A percentile compares a stretch with the other conserved stretches of the same genome.
phyloP scores from a whole-genome alignment of 2,329 filamentous ascomycete genomes.

The Fusarium graminum region DNA sequence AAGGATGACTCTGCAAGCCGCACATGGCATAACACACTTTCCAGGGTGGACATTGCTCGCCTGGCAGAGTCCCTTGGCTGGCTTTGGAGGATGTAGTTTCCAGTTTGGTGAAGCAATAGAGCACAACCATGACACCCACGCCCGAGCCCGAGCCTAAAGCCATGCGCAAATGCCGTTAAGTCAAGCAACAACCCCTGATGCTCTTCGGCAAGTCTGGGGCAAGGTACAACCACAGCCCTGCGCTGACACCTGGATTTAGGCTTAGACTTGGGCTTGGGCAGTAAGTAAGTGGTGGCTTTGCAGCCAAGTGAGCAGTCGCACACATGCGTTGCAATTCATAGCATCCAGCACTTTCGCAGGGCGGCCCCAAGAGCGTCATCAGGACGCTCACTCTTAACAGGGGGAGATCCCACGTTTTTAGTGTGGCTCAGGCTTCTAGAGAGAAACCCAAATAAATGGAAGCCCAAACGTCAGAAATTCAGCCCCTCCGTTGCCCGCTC shows the following conservation, averaged over 20 bases:
- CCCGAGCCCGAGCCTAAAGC: constrained; percentile 5
- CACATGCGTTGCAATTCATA: constrained; percentile 29
- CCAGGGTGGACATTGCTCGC: constrained; percentile 23
- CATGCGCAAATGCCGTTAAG: constrained; percentile 40
- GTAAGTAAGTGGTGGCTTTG: constrained; percentile 38
- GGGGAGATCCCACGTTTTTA: constrained; percentile 27
- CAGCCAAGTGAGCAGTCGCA: constrained; percentile 43
- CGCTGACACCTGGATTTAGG: constrained; percentile 40
- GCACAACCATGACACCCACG: constrained; percentile 30
- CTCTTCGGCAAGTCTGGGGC: constrained; percentile 44
- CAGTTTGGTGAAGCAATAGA: constrained; percentile 39
- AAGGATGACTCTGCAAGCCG: constrained; percentile 45
- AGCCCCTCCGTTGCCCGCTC: constrained; percentile 41
- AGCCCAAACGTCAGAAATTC: constrained; percentile 37
- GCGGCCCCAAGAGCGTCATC: constrained; percentile 42
- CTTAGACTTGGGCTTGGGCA: constrained; percentile 29
- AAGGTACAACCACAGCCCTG: constrained; percentile 47
- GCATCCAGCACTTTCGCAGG: constrained; percentile 41
- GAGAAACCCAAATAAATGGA: constrained; percentile 37
- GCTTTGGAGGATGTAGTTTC: constrained; percentile 27
- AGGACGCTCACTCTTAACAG: constrained; percentile 20
- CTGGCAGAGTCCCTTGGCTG: constrained; percentile 39
- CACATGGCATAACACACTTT: constrained; percentile 30
- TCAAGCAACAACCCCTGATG: constrained; percentile 41
- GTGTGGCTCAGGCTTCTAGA: constrained; percentile 45